Conservation (phyloP, 2,329 filamentous ascomycete genomes). For the Alternaria angustiovoidea region DNA sequence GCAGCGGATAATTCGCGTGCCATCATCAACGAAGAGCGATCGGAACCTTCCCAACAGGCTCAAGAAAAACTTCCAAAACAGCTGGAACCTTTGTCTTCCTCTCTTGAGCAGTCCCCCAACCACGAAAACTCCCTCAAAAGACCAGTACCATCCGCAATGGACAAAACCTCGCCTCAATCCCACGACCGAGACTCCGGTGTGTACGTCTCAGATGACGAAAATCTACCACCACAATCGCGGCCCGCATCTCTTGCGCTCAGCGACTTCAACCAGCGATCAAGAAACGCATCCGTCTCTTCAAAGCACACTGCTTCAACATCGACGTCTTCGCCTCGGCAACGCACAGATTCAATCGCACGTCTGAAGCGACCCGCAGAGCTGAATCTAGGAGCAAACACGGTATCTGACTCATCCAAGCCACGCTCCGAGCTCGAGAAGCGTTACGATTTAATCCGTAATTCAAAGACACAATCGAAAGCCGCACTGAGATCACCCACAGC, state of each 20-base stretch:
- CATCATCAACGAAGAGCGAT: neutral
- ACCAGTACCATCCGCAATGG: neutral
- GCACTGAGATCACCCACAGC: constrained; percentile 44
- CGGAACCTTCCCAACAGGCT: neutral
- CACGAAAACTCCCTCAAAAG: neutral
- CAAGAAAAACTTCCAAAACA: neutral
- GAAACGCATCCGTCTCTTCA: constrained; percentile 20
- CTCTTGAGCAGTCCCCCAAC: neutral
- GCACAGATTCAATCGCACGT: constrained; percentile 19
- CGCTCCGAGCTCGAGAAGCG: constrained; percentile 45
- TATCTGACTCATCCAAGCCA: constrained; percentile 25
- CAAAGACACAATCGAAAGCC: constrained; percentile 38
- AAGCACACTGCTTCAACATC: constrained; percentile 13
- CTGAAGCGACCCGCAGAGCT: constrained; percentile 42
- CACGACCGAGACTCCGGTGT: constrained; percentile 37
- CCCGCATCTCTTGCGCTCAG: constrained; percentile 21
- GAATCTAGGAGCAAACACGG: constrained; percentile 30
- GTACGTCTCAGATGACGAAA: constrained; percentile 32
- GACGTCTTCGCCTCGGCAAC: constrained; percentile 18
- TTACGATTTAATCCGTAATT: constrained; percentile 43
- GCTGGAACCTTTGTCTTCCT: neutral
- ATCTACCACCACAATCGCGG: constrained; percentile 10
- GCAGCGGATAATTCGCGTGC: neutral
- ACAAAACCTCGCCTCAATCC: neutral
- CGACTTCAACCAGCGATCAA: constrained; percentile 18